phyloP scores from a whole-genome alignment of 2,329 filamentous ascomycete species.

The Tolypocladium endophyticum region DNA sequence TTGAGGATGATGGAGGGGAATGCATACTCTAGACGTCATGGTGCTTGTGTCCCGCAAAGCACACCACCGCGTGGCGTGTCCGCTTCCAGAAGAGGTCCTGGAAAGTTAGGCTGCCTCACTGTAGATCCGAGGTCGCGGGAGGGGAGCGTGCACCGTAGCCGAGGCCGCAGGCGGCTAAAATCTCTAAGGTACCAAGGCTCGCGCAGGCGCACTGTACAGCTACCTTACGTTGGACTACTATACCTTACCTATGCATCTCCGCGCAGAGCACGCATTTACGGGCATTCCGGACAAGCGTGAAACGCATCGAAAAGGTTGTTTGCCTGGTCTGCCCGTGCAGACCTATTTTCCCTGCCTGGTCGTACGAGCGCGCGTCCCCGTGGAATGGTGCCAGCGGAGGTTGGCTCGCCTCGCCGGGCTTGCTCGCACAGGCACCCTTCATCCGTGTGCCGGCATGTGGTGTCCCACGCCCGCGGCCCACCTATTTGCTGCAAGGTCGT shows the following conservation, averaged over 20 bases:
- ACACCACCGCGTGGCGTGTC: not conserved
- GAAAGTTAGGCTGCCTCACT: not conserved
- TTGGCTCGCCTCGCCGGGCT: not conserved
- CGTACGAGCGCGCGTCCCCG: not conserved
- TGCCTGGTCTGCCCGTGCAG: not conserved
- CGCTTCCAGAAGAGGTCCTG: not conserved
- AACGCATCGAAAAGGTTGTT: not conserved
- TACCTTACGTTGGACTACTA: too few species aligned
- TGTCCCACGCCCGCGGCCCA: not conserved
- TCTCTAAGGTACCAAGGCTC: not conserved
- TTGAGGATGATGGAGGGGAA: not conserved
- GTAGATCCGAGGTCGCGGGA: not conserved
- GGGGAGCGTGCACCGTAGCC: not conserved
- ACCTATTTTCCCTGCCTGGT: not conserved
- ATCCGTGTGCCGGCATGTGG: not conserved
- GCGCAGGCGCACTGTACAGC: not conserved
- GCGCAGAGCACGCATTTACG: not conserved
- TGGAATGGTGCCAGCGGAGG: not conserved
- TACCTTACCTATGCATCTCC: not conserved
- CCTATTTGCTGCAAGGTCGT: not conserved
- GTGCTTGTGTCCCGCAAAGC: not conserved
- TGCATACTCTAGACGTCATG: not conserved
- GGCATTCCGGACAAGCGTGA: not conserved
- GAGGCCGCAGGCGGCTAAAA: not conserved
- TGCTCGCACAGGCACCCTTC: not conserved